These are phyloP conservation scores for Liquidambar formosana DNA, from an alignment of 164 flowering plant genomes.

Conservation along the genomic window DNA sequence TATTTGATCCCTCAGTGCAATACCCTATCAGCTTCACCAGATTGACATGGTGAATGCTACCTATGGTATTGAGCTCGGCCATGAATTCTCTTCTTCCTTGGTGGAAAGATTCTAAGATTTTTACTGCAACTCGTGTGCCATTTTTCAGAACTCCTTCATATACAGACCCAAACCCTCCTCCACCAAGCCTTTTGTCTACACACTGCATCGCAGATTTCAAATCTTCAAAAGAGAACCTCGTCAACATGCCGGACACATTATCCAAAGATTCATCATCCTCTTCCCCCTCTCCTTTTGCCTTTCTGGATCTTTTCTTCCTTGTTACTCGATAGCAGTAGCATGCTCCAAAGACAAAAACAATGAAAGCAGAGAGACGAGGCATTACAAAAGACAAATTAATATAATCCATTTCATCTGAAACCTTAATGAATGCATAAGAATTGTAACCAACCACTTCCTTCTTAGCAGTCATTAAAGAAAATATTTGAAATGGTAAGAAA, in stretches of 20 bases:
- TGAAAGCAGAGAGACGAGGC: too few species aligned
- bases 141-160: background rate
- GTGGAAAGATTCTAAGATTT: background rate
- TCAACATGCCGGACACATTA: slow-evolving; percentile 6
- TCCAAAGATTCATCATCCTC: slow-evolving; percentile 10
- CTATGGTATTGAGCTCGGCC: background rate
- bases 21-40: background rate
- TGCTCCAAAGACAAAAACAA: too few species aligned
- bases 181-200: background rate
- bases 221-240: slow-evolving; percentile 7
- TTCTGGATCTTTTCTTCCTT: too few species aligned
- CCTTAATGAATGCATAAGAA: too few species aligned
- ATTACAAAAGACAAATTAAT: too few species aligned
- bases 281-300: background rate
- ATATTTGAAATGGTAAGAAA: too few species aligned
- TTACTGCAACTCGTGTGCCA: background rate
- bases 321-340: too few species aligned
- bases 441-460: too few species aligned
- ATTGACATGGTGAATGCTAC: background rate
- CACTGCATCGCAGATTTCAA: background rate
- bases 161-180: background rate
- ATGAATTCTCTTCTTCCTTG: background rate
- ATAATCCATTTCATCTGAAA: too few species aligned
- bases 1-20: background rate
- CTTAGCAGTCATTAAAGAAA: too few species aligned